Conservation (phyloP, 192 early-diverging fungal species). For the Coemansia sp. region DNA sequence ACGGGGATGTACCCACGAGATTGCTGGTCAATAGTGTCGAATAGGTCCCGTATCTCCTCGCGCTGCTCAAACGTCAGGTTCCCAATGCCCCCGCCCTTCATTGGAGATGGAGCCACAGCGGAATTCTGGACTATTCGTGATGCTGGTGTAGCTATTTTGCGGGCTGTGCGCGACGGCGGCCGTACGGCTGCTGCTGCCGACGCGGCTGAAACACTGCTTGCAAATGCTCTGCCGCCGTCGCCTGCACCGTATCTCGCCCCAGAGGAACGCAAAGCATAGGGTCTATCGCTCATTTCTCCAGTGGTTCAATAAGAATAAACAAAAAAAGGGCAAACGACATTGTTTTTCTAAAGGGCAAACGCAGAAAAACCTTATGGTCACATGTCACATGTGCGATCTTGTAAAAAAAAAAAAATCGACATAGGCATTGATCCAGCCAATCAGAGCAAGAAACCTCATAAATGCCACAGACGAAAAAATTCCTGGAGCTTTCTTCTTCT, state of each 20-base stretch:
- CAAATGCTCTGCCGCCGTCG: not conserved
- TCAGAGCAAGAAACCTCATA: not conserved
- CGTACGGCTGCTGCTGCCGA: conserved; percentile 1
- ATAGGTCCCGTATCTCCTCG: conserved; percentile 42
- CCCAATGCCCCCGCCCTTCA: conserved; percentile 19
- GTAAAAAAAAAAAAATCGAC: not conserved
- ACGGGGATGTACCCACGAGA: conserved; percentile 30
- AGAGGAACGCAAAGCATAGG: conserved; percentile 9
- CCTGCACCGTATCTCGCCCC: conserved; percentile 4
- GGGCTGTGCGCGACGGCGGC: conserved; percentile 10
- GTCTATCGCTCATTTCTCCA: conserved; percentile 5
- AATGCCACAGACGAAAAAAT: conserved; percentile 5
- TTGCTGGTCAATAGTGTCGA: conserved; percentile 31
- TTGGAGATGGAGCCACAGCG: conserved; percentile 1
- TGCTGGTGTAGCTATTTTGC: conserved; percentile 8
- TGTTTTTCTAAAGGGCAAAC: too few species aligned
- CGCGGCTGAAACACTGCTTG: not conserved
- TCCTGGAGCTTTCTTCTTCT: conserved; percentile 6
- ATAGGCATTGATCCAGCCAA: not conserved
- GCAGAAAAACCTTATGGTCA: not conserved
- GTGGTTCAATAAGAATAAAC: not conserved
- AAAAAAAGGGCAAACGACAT: not conserved
- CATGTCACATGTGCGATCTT: not conserved
- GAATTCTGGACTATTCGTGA: conserved; percentile 1
- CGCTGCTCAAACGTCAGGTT: conserved; percentile 39